A percentile compares a stretch with the other conserved stretches of the same genome.
These are phyloP conservation scores for Paramyrothecium sp. DNA, from an alignment of 2,329 filamentous ascomycete species.

Conservation along the genomic window DNA sequence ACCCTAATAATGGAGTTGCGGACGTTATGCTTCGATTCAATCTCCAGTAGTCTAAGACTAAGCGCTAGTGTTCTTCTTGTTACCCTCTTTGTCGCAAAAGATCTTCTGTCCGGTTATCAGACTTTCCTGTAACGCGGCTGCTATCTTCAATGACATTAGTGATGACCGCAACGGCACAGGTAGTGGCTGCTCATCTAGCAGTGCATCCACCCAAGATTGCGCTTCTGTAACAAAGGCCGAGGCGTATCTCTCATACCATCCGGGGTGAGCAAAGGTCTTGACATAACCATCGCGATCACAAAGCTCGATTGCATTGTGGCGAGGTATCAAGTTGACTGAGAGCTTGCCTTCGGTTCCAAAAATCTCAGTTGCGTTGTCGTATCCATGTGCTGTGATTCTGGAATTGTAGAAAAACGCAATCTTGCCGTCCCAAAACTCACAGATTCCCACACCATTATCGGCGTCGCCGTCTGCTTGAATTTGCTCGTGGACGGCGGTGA, in stretches of 20 bases:
- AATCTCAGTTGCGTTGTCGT: slow-evolving; percentile 41
- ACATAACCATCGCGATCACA: slow-evolving; percentile 16
- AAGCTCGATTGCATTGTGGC: slow-evolving; percentile 19
- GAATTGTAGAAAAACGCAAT: slow-evolving; percentile 43
- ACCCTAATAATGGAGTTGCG: too few species aligned
- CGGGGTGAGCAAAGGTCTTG: slow-evolving; percentile 16
- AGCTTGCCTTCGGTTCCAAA: slow-evolving; percentile 37
- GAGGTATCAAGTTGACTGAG: slow-evolving; percentile 27
- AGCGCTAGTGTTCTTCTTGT: too few species aligned
- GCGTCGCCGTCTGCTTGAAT: slow-evolving; percentile 23
- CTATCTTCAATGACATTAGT: slow-evolving; percentile 12
- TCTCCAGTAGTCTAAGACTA: too few species aligned
- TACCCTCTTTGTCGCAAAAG: neutral
- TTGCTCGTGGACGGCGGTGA: slow-evolving; percentile 3
- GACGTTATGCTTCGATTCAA: too few species aligned
- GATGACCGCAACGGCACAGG: slow-evolving; percentile 12
- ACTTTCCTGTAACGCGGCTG: slow-evolving; percentile 14
- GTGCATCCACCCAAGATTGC: slow-evolving; percentile 1
- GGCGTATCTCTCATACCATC: slow-evolving; percentile 23
- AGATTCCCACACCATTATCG: slow-evolving; percentile 41
- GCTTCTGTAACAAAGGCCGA: slow-evolving; percentile 22
- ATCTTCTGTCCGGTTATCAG: slow-evolving; percentile 9
- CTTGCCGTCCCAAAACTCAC: slow-evolving; percentile 41
- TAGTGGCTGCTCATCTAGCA: slow-evolving; percentile 12
- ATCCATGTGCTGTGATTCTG: slow-evolving; percentile 38